Percentiles rank a stretch among this genome's conserved stretches.
Conservation (phyloP, 805 yeast species). For the Sugiyamaella smithiae region DNA sequence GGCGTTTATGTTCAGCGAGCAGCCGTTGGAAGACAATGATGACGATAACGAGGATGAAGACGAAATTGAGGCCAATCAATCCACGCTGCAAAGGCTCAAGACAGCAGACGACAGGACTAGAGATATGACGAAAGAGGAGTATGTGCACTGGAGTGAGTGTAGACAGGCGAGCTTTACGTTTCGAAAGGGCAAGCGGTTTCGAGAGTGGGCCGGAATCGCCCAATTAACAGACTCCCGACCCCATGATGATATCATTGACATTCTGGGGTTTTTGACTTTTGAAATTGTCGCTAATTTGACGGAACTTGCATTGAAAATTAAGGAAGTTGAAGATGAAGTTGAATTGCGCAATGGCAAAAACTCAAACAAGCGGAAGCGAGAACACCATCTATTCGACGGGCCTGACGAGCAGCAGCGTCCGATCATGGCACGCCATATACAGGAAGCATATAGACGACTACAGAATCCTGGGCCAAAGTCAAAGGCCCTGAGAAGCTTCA, state of each 20-base stretch:
- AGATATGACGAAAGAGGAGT: conserved; percentile 94
- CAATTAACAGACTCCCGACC: conserved; percentile 86
- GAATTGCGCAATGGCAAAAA: conserved; percentile 34
- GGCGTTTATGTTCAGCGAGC: conserved; percentile 89
- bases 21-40: conserved; percentile 68
- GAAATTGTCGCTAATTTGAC: conserved; percentile 95
- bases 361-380: conserved; percentile 47
- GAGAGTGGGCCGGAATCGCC: conserved; percentile 93
- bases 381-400: conserved; percentile 69
- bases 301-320: conserved; percentile 82
- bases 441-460: conserved; percentile 83
- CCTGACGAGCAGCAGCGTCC: conserved; percentile 85
- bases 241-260: conserved; percentile 94
- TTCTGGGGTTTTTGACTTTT: conserved; percentile 89
- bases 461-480: conserved; percentile 58
- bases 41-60: conserved; percentile 76
- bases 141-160: conserved; percentile 98
- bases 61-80: conserved; percentile 83
- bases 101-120: conserved; percentile 92
- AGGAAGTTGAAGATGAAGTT: conserved; percentile 60
- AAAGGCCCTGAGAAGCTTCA: conserved; percentile 64
- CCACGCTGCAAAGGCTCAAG: conserved; percentile 83
- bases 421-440: conserved; percentile 71
- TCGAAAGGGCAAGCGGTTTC: conserved; percentile 86
- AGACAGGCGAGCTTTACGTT: conserved; percentile 96